Conservation (phyloP, 768 basidiomycete species). For the Neoboletus subvelutipes region DNA sequence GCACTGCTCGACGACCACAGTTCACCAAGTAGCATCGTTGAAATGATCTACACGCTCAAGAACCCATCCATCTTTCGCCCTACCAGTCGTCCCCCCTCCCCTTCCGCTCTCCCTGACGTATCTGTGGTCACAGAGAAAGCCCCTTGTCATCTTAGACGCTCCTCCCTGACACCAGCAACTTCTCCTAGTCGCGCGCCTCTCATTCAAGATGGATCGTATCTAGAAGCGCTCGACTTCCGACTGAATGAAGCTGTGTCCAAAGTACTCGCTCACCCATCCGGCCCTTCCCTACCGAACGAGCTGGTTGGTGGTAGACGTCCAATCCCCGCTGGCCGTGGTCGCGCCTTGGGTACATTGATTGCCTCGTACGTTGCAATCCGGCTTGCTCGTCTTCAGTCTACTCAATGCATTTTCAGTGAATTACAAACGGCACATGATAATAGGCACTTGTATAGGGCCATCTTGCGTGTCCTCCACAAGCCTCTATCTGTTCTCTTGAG, state of each 20-base stretch:
- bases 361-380: conserved; percentile 53
- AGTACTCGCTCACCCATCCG: conserved; percentile 64
- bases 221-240: conserved; percentile 73
- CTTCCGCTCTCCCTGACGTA: conserved; percentile 42
- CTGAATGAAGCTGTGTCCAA: conserved; percentile 81
- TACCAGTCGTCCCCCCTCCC: conserved; percentile 61
- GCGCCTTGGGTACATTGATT: conserved; percentile 64
- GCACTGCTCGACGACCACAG: conserved; percentile 28
- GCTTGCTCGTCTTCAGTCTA: conserved; percentile 12
- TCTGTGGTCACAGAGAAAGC: conserved; percentile 42
- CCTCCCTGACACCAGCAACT: conserved; percentile 39
- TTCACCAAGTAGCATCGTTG: not conserved
- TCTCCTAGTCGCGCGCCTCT: conserved; percentile 42
- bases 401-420: conserved; percentile 48
- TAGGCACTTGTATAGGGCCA: conserved; percentile 63
- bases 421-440: conserved; percentile 63
- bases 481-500: conserved; percentile 73
- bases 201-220: conserved; percentile 76
- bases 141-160: conserved; percentile 58
- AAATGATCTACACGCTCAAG: conserved; percentile 67
- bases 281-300: conserved; percentile 51
- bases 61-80: conserved; percentile 66
- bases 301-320: conserved; percentile 65
- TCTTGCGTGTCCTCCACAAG: conserved; percentile 70
- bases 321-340: conserved; percentile 73